Evolutionary conservation across 2,329 filamentous ascomycete genomes (phyloP), one percentile per base, ranked within the genome.

Genomic region (Botryotinia narcissicola): DNA sequence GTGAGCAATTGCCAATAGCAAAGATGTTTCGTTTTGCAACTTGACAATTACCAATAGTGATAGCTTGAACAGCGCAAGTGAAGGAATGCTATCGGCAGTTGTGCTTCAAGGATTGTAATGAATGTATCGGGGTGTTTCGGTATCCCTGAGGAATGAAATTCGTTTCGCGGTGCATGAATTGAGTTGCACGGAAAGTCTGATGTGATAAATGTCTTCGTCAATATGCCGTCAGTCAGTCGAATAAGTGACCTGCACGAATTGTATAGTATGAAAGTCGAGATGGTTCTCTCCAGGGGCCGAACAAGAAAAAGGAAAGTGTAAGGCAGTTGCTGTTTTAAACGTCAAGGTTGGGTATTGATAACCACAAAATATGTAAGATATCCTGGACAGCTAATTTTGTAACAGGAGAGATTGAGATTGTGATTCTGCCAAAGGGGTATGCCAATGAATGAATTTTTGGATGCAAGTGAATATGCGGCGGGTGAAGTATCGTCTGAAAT

Each of bases 191-290:
- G 44, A 37, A 57, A 35, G n/a, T 60, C 7, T 46, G 63, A 40
- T n/a, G 25, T 22, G 29, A 32, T n/a, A 9, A 35, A 18, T 35
- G 20, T 63, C 37, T 62, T 42, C 25, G 37, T 37, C 22, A 18
- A 51, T 73, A 37, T 29, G 29, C 29, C 20, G 48, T 72, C 32
- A 40, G 42, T 69, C 62, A 61, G 22, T 72, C 48, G 70, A 66
- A 37, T 35, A 37, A 66, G 70, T 72, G 71, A 20, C 71, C 71
- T 73, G 71, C 71, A 73, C 64, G 22, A 46, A 35, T 70, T 60
- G 54, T 64, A 59, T 68, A 10, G 54, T 54, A 37, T 68, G 40
- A 18, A 42, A 35, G 37, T 35, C 25, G 37, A 29, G 20, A 68
- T 32, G 66, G 37, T 44, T 51, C 51, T 59, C 59, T 35, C 16